phyloP scores from a whole-genome alignment of 495 filamentous ascomycete genomes.

The Hypoxylon lienhwacheense region DNA sequence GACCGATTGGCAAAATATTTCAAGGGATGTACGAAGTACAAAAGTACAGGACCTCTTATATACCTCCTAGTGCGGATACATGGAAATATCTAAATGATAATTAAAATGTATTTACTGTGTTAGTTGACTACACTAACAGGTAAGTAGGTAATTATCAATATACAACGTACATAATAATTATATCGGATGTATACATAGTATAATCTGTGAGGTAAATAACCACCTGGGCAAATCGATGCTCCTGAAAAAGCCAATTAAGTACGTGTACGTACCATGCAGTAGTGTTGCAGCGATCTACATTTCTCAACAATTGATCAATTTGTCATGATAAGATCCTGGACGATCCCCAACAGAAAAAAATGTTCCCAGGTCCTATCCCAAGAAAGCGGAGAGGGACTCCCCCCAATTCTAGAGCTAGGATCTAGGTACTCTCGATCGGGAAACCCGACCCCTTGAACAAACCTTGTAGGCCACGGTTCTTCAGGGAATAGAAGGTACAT shows the following conservation, averaged over 20 bases:
- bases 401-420: constrained; percentile 11
- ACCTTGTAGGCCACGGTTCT: constrained; percentile 18
- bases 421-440: constrained; percentile 16
- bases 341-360: constrained; percentile 35
- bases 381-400: constrained; percentile 19
- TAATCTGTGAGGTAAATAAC: too few relatives aligned
- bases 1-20: constrained; percentile 19
- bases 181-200: too few relatives aligned
- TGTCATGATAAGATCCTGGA: constrained; percentile 28
- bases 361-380: neutral
- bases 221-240: too few relatives aligned
- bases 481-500: constrained; percentile 12
- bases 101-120: too few relatives aligned
- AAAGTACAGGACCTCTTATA: too few relatives aligned
- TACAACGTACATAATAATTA: too few relatives aligned
- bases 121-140: too few relatives aligned
- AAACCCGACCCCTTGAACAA: constrained; percentile 14
- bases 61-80: too few relatives aligned
- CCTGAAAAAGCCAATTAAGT: neutral
- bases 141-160: too few relatives aligned
- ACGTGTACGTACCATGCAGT: neutral
- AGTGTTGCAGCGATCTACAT: constrained; percentile 24
- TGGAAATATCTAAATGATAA: too few relatives aligned
- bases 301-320: constrained; percentile 35
- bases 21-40: neutral